Percentiles rank a stretch among this genome's conserved stretches.
Evolutionary conservation across 1,284 basidiomycete species (phyloP).

Genomic region (Lentinula novae-zelandiae): DNA sequence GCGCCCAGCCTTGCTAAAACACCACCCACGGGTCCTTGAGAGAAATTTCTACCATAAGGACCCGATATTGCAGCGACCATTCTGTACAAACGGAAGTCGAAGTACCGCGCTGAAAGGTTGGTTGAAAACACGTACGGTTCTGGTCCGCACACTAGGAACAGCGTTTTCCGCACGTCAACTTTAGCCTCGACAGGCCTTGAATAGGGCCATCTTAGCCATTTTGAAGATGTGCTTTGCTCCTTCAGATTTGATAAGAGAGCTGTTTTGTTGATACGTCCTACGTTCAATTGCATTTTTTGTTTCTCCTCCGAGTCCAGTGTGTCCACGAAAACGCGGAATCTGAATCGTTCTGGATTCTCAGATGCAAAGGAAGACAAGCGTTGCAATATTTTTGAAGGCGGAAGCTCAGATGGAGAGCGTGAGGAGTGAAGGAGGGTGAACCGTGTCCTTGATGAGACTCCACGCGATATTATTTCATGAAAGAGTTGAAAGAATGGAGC

Average conservation of each 20-base stretch:
- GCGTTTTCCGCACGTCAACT: conserved; percentile 31
- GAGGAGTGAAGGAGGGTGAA: conserved; percentile 75
- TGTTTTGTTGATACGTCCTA: conserved; percentile 50
- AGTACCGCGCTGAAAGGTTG: conserved; percentile 6
- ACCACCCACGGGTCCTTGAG: conserved; percentile 70
- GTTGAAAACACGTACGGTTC: conserved; percentile 54
- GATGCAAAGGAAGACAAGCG: conserved; percentile 45
- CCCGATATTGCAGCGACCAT: conserved; percentile 76
- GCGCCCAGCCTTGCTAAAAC: conserved; percentile 65
- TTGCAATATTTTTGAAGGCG: conserved; percentile 54
- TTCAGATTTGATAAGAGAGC: conserved; percentile 20
- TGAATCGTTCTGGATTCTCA: conserved; percentile 50
- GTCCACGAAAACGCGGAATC: conserved; percentile 62
- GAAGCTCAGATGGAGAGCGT: conserved; percentile 55
- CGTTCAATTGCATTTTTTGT: conserved; percentile 22
- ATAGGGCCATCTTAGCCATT: conserved; percentile 46
- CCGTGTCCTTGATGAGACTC: conserved; percentile 34
- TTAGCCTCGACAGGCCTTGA: conserved; percentile 21
- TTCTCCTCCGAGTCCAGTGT: conserved; percentile 25
- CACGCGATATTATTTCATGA: conserved; percentile 35
- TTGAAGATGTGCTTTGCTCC: conserved; percentile 11
- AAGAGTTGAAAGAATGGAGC: conserved; percentile 76
- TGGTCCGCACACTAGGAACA: conserved; percentile 77
- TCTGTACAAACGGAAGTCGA: conserved; percentile 32
- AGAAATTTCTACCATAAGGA: conserved; percentile 70